Conservation (phyloP, 257 asterid genomes). For the Ilex aquifolium region DNA sequence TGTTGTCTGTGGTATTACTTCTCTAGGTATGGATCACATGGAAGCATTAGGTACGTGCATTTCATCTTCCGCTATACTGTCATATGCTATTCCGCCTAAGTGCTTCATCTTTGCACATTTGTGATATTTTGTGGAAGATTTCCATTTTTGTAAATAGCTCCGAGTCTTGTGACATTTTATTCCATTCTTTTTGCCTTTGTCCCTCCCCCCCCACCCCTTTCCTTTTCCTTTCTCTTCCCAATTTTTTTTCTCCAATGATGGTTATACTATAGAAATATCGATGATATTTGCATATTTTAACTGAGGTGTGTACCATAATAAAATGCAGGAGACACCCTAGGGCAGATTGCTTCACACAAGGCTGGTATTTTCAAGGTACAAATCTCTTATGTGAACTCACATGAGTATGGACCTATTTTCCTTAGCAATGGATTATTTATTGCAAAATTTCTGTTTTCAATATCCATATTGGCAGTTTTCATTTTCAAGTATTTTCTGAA, state of each 20-base stretch:
- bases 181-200: background rate
- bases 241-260: too few relatives aligned
- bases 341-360: conserved; percentile 80
- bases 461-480: conserved; percentile 27
- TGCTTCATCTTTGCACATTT: too few relatives aligned
- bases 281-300: background rate
- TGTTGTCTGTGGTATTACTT: conserved; percentile 82
- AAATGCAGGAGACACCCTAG: conserved; percentile 47
- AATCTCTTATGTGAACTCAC: conserved; percentile 14
- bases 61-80: background rate
- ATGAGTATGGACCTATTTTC: conserved; percentile 8
- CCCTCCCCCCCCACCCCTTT: background rate
- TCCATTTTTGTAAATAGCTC: too few relatives aligned
- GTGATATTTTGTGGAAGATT: too few relatives aligned
- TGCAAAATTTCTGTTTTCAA: conserved; percentile 14
- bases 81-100: too few relatives aligned
- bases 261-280: background rate
- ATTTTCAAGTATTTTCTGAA: conserved; percentile 42
- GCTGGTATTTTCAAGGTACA: conserved; percentile 88
- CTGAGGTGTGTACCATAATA: conserved; percentile 9
- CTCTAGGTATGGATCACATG: conserved; percentile 95
- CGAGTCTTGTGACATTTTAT: background rate
- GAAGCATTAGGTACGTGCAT: conserved; percentile 64
- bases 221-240: too few relatives aligned
- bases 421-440: conserved; percentile 18